Evolutionary conservation across 495 filamentous ascomycete genomes (phyloP).

Genomic region (Aspergillus cavernicola): DNA sequence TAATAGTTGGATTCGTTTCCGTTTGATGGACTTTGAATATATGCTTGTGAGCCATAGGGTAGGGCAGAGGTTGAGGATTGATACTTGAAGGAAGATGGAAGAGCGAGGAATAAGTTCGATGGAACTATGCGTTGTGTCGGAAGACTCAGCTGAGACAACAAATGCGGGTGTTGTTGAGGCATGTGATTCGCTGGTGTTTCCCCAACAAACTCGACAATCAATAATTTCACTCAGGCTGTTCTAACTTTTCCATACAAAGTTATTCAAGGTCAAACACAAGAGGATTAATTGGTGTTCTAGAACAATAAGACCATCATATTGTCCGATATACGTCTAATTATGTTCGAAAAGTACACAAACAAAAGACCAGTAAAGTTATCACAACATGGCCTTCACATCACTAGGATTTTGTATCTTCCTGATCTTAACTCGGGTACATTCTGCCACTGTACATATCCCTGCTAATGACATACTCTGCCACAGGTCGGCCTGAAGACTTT

Average conservation of each 20-base stretch:
- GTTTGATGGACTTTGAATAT: background rate
- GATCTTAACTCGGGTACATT: constrained; percentile 49
- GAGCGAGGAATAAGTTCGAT: background rate
- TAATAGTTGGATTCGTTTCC: background rate
- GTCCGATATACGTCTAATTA: no score
- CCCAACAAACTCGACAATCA: constrained; percentile 16
- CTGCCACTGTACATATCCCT: constrained; percentile 51
- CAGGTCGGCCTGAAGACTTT: constrained; percentile 55
- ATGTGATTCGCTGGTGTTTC: constrained; percentile 21
- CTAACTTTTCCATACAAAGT: no score
- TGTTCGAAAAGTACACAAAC: no score
- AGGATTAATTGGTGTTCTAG: no score
- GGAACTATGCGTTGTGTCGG: constrained; percentile 3
- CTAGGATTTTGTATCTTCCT: constrained; percentile 51
- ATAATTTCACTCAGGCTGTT: no score
- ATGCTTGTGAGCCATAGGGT: constrained; percentile 14
- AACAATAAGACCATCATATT: no score
- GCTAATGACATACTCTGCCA: constrained; percentile 58
- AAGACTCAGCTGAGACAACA: constrained; percentile 9
- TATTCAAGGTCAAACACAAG: no score
- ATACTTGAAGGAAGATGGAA: background rate
- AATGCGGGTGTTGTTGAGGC: constrained; percentile 6
- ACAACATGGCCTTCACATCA: constrained; percentile 46
- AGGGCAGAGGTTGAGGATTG: background rate
- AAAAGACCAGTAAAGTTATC: background rate